A percentile compares a stretch with the other conserved stretches of the same genome.
Evolutionary conservation across 2,329 filamentous ascomycete genomes (phyloP).

Genomic region (Aschersonia sp.): DNA sequence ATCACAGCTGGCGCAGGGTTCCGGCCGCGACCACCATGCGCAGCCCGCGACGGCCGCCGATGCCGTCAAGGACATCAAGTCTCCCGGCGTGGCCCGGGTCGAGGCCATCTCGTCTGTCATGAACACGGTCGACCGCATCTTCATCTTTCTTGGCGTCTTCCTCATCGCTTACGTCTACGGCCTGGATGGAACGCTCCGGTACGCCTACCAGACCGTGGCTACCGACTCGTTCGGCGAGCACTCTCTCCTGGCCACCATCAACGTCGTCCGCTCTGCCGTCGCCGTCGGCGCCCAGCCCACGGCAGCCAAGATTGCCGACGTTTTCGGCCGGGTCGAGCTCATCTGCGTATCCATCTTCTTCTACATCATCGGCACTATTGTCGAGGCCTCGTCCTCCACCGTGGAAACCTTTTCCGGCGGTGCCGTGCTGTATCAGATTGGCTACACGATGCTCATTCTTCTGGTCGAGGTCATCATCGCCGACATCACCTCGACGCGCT

Average conservation of each 20-base stretch:
- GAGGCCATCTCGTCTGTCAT: conserved; percentile 40
- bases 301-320: conserved; percentile 48
- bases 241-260: conserved; percentile 41
- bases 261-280: conserved; percentile 42
- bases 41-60: conserved; percentile 8
- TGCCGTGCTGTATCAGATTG: conserved; percentile 51
- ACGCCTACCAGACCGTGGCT: conserved; percentile 39
- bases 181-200: conserved; percentile 41
- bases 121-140: conserved; percentile 33
- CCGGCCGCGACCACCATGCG: background rate
- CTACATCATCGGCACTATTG: conserved; percentile 34
- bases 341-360: conserved; percentile 37
- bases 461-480: conserved; percentile 50
- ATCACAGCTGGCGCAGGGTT: conserved; percentile 2
- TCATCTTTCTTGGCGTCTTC: conserved; percentile 47
- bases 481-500: conserved; percentile 51
- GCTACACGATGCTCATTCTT: conserved; percentile 44
- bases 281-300: conserved; percentile 45
- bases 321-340: conserved; percentile 49
- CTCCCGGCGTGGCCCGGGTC: conserved; percentile 43
- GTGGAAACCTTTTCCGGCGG: conserved; percentile 35
- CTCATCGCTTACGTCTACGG: conserved; percentile 50
- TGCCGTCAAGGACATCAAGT: conserved; percentile 18
- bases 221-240: conserved; percentile 34
- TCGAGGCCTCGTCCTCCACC: conserved; percentile 45